These are phyloP conservation scores for Trichophyton simii DNA, from an alignment of 2,329 filamentous ascomycete genomes.

Conservation along the genomic window DNA sequence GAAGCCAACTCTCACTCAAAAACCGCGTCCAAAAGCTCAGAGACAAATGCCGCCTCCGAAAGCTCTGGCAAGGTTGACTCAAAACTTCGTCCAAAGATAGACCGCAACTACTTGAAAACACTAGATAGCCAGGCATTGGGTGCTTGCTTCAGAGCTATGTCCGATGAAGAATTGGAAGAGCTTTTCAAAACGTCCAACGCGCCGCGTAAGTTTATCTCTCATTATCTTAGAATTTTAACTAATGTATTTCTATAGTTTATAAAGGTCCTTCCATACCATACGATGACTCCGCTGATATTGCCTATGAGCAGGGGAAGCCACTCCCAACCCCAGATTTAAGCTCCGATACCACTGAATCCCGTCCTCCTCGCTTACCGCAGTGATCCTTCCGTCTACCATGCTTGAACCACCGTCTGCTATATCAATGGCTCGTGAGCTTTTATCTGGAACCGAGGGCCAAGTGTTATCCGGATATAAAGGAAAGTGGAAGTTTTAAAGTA, in stretches of 20 bases:
- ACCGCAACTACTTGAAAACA: not conserved
- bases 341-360: not conserved
- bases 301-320: not conserved
- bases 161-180: not conserved
- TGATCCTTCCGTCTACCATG: too few species aligned
- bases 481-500: not conserved
- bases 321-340: not conserved
- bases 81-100: not conserved
- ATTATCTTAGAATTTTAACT: constrained; percentile 1
- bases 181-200: not conserved
- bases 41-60: not conserved
- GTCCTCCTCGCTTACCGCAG: too few species aligned
- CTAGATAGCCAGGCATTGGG: not conserved
- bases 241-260: not conserved
- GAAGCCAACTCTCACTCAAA: not conserved
- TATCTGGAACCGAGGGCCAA: not conserved
- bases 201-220: not conserved
- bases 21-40: not conserved
- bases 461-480: not conserved
- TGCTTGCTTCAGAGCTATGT: not conserved
- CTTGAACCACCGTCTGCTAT: too few species aligned
- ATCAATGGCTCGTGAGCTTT: not conserved
- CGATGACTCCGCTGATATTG: not conserved
- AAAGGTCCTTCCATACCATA: constrained; percentile 1
- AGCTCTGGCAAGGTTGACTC: not conserved